Evolutionary conservation across 805 yeast species (phyloP), one percentile per base, ranked within the genome.

Genomic region (Blastobotrys parvus): DNA sequence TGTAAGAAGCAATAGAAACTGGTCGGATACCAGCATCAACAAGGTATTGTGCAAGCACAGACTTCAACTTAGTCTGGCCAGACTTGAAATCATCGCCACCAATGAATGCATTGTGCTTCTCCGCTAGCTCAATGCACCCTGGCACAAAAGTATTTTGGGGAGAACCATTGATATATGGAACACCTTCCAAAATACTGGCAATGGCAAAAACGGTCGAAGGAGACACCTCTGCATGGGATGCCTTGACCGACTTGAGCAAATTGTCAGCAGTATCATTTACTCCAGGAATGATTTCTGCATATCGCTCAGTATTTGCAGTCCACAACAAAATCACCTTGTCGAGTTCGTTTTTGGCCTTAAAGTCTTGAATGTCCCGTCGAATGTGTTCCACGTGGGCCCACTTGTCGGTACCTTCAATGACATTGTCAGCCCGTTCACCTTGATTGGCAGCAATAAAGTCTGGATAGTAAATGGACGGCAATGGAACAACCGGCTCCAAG

Each of bases 21-120:
- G 97, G 97, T 66, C 85, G 82, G 65, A 89, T 89, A 70, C 97
- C 97, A 29, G 97, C 97, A 63, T 89, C 97, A 43, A 89, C 96
- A 54, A 89, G 75, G 64, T 81, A 89, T 69, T 90, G 97, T 18
- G 97, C 96, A 63, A 89, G 74, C 16, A 89, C 97, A n/a, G 96
- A 87, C 70, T 89, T 89, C 59, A 89, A 66, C 70, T 89, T 89
- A 47, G 97, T 89, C 71, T 89, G 97, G 47, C 97, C 97, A 56
- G 89, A 77, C 73, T 89, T 89, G 75, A 89, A 89, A 67, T 89
- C 97, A 65, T 89, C 97, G 56, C 97, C 97, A 45, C 95, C 97
- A 58, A 89, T 88, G 61, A 82, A 85, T 27, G 83, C 68, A 51
- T 74, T 66, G 63, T 85, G 61, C 56, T 72, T 60, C 65, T 88